Evolutionary conservation across 306 rosid genomes (phyloP), one percentile per base, ranked within the genome.

Genomic region (Vicia villosa): DNA sequence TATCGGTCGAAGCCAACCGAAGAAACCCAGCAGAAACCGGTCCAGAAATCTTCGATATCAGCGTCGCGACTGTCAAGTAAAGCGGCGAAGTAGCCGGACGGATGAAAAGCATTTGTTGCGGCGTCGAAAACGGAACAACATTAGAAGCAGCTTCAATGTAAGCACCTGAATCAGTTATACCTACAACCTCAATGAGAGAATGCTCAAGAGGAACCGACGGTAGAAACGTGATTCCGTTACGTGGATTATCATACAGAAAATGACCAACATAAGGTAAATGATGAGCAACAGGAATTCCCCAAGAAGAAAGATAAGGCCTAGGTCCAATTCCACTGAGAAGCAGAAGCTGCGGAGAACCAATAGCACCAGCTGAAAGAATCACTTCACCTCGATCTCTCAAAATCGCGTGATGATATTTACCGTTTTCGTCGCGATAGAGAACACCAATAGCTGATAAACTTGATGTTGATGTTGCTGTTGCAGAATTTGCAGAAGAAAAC

Each of bases 261-360:
- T 86, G 90, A 2, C 99, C 97, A 0, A 95, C 99, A 49, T 70
- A 78, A 5, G 97, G 95, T 12, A 80, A 83, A 63, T 94, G 92
- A 51, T 84, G 92, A 1, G 79, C 58, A 1, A 94, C 91, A 0
- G 95, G 96, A 21, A 94, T 88, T 3, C 92, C 90, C 96, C 90
- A 87, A 0, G 96, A 78, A 1, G 97, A 91, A 1, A 94, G 86
- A 66, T 94, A 87, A 1, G 85, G 81, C 24, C 95, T 64, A 0
- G 96, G 86, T 16, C 97, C 99, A 6, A 94, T 83, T 20, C 99
- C 99, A 45, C 97, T 90, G 0, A 94, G 74, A 11, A 88, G 80
- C 17, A 94, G 87, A 32, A 94, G 84, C 76, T 94, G 96, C n/a
- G 99, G 99, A 55, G 82, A 87, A 17, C 99, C 99, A 10, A 94